A percentile compares a stretch with the other conserved stretches of the same genome.
These are phyloP conservation scores for Linum tenue DNA, from an alignment of 345 rosid genomes.

Conservation along the genomic window DNA sequence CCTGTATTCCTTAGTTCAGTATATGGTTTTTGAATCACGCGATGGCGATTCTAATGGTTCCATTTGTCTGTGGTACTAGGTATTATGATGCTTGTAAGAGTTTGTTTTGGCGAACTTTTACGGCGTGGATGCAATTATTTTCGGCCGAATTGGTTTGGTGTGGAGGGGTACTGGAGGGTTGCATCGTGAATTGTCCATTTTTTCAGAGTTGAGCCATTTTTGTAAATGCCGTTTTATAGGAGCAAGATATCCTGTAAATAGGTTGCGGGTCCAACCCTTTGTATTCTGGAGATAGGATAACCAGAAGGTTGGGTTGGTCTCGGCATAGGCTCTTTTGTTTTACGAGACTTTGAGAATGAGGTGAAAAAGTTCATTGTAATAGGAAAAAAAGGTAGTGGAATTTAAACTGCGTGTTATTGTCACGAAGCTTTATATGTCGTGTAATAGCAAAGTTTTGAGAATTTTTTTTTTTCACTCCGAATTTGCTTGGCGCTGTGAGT, in stretches of 20 bases:
- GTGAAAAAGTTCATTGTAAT: background rate
- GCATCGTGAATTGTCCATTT: background rate
- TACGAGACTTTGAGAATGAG: background rate
- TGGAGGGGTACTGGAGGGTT: background rate
- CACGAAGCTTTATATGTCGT: no score
- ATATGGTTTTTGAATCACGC: no score
- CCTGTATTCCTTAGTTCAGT: background rate
- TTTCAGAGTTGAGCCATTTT: background rate
- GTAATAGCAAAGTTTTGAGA: no score
- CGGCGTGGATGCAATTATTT: background rate
- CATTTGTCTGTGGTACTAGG: conserved; percentile 17
- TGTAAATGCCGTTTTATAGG: background rate
- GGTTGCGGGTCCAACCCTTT: background rate
- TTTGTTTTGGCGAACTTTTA: conserved; percentile 16
- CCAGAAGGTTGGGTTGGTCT: background rate
- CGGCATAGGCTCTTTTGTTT: background rate
- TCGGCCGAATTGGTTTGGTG: background rate
- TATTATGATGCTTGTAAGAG: conserved; percentile 11
- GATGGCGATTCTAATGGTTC: conserved; percentile 8
- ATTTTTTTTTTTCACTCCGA: no score
- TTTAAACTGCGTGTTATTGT: no score
- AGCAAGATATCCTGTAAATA: background rate
- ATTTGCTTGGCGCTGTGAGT: no score
- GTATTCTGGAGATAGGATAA: background rate
- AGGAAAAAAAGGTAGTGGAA: no score